Evolutionary conservation across 2,329 filamentous ascomycete genomes (phyloP).

Genomic region (Coleophoma cylindrospora): DNA sequence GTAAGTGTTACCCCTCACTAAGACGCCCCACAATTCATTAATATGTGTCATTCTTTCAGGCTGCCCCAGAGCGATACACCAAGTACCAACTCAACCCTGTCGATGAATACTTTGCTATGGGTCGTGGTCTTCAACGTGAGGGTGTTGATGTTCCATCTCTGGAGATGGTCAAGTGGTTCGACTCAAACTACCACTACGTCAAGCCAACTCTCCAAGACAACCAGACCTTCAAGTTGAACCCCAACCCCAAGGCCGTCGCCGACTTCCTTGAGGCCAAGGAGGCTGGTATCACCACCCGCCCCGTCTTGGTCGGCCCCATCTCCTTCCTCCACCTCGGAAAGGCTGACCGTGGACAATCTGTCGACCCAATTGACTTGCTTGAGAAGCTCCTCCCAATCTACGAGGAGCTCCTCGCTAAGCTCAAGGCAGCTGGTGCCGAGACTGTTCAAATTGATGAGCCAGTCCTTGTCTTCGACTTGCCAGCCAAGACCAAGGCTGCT

Average conservation of each 20-base stretch:
- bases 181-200: slow-evolving; percentile 99
- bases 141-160: slow-evolving; percentile 87
- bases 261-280: slow-evolving; percentile 98
- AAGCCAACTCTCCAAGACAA: slow-evolving; percentile 97
- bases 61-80: slow-evolving; percentile 88
- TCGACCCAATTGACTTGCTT: slow-evolving; percentile 90
- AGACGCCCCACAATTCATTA: no score
- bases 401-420: slow-evolving; percentile 83
- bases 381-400: slow-evolving; percentile 93
- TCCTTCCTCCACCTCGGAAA: slow-evolving; percentile 98
- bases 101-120: slow-evolving; percentile 99
- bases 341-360: slow-evolving; percentile 90
- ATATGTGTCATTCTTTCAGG: slow-evolving; percentile 40
- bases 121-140: slow-evolving; percentile 94
- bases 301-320: slow-evolving; percentile 91
- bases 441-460: slow-evolving; percentile 98
- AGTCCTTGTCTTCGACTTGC: slow-evolving; percentile 89
- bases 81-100: slow-evolving; percentile 81
- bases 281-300: slow-evolving; percentile 86
- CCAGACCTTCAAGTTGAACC: slow-evolving; percentile 88
- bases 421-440: slow-evolving; percentile 95
- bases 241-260: slow-evolving; percentile 85
- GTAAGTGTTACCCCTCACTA: slow-evolving; percentile 46
- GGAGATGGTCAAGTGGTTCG: slow-evolving; percentile 99
- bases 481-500: slow-evolving; percentile 84